Base-by-base conservation (phyloP, 768 basidiomycete genomes). In the Antrodiella citrinella region DNA sequence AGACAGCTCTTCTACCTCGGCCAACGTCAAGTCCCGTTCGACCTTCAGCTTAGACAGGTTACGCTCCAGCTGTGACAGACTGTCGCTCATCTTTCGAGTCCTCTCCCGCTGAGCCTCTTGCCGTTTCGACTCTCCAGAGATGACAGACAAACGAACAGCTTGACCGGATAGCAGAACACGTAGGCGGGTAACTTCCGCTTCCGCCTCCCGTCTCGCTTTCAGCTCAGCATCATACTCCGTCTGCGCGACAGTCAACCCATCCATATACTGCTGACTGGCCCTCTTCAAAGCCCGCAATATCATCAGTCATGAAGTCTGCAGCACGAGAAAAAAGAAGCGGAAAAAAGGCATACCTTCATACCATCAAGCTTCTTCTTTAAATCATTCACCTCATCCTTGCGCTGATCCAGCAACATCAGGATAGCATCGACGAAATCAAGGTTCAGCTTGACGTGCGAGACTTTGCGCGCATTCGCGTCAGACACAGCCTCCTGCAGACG, bases 221-320 rank as follows among this genome's bases (percentile, higher is more conserved):
- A 93, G 74, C 66, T 98, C 96, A 47, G 81, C 81, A 62, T 97
- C 94, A 62, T 95, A 97, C 62, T 98, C 96, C 40, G 86, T 84
- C 58, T 93, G 89, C 2, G 95, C 93, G 21, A 94, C 92, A 0
- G 84, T 84, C 39, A 99, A 72, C 39, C 96, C 96, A 54, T 93
- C 87, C 49, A 93, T 88, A 54, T 89, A 94, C 56, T 91, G 88
- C 55, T 88, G 86, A 62, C 91, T 96, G 44, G 88, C 82, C 45
- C 95, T 75, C 95, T 99, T 62, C 26, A 25, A 42, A 25, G 3
- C 18, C 35, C 19, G 44, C 19, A 23, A n/a, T 47, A 15, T 15
- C 4, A 44, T 24, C 30, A 30, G 20, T 13, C 30, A 44, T 48
- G 26, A 44, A 47, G 30, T 35, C 7, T 35, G 30, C 7, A 35